phyloP scores from a whole-genome alignment of 1,139 yeast species.

The Hansenula lynferdii region DNA sequence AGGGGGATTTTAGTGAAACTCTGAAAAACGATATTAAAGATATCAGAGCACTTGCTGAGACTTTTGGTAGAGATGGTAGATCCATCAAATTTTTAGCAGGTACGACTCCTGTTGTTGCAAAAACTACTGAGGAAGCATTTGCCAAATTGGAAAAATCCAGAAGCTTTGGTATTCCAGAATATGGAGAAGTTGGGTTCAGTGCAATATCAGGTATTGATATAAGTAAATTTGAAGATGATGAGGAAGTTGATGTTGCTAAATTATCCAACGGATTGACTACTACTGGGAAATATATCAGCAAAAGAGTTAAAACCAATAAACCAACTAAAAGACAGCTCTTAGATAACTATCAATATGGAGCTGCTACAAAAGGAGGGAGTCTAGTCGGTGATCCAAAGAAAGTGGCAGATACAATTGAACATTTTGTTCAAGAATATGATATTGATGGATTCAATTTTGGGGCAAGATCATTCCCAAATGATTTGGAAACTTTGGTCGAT shows the following conservation, averaged over 20 bases:
- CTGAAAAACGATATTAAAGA: slow-evolving; percentile 21
- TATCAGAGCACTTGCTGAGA: background rate
- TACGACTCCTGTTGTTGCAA: slow-evolving; percentile 5
- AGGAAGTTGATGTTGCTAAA: slow-evolving; percentile 23
- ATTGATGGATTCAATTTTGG: slow-evolving; percentile 29
- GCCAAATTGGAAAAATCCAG: slow-evolving; percentile 26
- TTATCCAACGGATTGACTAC: background rate
- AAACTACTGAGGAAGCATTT: slow-evolving; percentile 17
- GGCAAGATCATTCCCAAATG: slow-evolving; percentile 22
- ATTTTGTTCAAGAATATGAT: slow-evolving; percentile 25
- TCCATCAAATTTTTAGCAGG: slow-evolving; percentile 24
- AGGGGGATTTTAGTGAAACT: slow-evolving; percentile 24
- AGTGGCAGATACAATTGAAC: slow-evolving; percentile 25
- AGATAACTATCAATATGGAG: too few species aligned
- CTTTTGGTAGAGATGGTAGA: slow-evolving; percentile 16
- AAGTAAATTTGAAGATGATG: slow-evolving; percentile 26
- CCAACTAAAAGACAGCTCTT: slow-evolving; percentile 7
- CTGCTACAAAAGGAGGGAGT: slow-evolving; percentile 10
- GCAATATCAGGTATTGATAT: slow-evolving; percentile 28
- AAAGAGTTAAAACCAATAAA: slow-evolving; percentile 12
- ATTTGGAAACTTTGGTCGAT: slow-evolving; percentile 26
- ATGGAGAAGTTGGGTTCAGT: slow-evolving; percentile 24
- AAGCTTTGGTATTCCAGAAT: slow-evolving; percentile 33
- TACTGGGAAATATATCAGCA: slow-evolving; percentile 5
- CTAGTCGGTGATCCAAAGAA: slow-evolving; percentile 22